Evolutionary conservation across 768 basidiomycete genomes (phyloP), one percentile per base, ranked within the genome.

Genomic region (Rhodosporidiobolus sp.): DNA sequence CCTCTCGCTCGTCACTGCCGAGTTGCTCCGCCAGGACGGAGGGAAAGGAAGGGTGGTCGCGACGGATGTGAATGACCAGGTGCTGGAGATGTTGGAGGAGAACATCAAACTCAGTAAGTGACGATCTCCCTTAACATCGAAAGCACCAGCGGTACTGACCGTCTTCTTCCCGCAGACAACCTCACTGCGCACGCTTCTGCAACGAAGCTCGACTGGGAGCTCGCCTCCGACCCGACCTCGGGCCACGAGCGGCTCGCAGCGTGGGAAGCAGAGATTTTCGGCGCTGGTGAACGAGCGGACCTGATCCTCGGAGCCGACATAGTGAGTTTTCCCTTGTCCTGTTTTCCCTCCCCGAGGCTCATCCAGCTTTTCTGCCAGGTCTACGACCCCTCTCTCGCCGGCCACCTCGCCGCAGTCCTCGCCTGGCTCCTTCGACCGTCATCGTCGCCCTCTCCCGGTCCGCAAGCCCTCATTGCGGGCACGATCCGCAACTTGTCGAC

Each of bases 231-330:
- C 8, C 26, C 35, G 0, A 46, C 28, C 0, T 17, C 20, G 1
- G 34, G 46, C 5, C 20, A 3, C 10, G 66, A 28, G 7, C 57
- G 20, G 28, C 63, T 74, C 3, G 7, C 32, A 2, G n/a, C 20
- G 7, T 75, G 74, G 74, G 67, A 69, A 38, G 1, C 5, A 8
- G 32, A 14, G 1, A 49, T 54, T 9, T 67, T 67, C 20, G 73
- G 66, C 48, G 45, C 12, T 1, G 66, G 30, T 1, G 53, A 3
- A 1, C 30, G 70, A 9, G 22, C 74, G 3, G 59, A 65, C 4
- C 30, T 75, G 6, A 45, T 75, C 34, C 43, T 75, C 32, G 74
- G 74, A 1, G 74, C 74, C 19, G 74, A 75, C 43, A 72, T 75
- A 32, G 74, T 68, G 12, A 34, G 69, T 65, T 6, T 9, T n/a